phyloP scores from a whole-genome alignment of 371 early-diverging fungal species.

The Nematocida minor region DNA sequence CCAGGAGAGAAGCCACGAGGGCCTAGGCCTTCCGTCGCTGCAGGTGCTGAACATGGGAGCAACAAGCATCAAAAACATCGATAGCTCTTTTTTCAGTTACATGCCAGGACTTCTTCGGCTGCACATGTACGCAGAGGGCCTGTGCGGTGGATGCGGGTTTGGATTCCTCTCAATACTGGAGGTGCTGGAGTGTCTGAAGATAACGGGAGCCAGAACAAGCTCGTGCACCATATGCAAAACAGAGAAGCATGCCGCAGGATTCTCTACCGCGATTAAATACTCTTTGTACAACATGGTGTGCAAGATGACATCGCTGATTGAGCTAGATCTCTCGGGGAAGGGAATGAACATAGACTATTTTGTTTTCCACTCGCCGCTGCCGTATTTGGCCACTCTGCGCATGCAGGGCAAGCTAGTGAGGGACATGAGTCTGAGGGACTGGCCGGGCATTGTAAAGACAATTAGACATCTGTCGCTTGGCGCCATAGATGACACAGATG shows the following conservation, averaged over 20 bases:
- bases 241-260: conserved; percentile 13
- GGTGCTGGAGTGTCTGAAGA: background rate
- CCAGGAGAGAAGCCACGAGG: background rate
- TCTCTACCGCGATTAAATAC: conserved; percentile 23
- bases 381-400: conserved; percentile 11
- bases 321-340: conserved; percentile 45
- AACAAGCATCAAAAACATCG: background rate
- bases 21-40: conserved; percentile 7
- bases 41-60: conserved; percentile 3
- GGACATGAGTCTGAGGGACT: conserved; percentile 50
- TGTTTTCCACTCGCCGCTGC: conserved; percentile 29
- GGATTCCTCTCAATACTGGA: conserved; percentile 6
- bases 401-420: conserved; percentile 43
- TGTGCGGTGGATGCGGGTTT: conserved; percentile 49
- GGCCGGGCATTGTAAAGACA: conserved; percentile 49
- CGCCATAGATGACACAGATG: conserved; percentile 24
- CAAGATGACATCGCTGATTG: conserved; percentile 33
- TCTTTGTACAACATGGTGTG: conserved; percentile 44
- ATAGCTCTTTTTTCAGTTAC: background rate
- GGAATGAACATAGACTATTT: conserved; percentile 51
- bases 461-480: conserved; percentile 37
- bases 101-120: background rate
- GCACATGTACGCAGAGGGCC: background rate
- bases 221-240: conserved; percentile 32
- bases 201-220: conserved; percentile 16